These are phyloP conservation scores for Penicillium oxalicum DNA, from an alignment of 2,329 filamentous ascomycete genomes.

Conservation along the genomic window DNA sequence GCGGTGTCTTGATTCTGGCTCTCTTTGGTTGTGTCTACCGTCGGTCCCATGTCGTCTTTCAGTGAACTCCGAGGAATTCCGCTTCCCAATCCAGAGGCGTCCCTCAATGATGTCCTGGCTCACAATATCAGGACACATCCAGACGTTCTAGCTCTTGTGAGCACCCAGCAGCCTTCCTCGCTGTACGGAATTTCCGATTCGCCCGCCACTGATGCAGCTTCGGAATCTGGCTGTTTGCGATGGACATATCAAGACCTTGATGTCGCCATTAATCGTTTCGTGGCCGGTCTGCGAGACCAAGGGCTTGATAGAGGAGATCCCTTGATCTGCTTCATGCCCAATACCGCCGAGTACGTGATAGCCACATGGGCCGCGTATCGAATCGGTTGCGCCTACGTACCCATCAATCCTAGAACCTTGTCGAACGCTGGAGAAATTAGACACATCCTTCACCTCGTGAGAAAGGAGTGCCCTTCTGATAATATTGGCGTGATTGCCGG, in stretches of 20 bases:
- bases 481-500: not conserved
- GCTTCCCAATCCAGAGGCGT: not conserved
- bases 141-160: not conserved
- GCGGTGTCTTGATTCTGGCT: no score
- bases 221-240: not conserved
- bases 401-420: conserved; percentile 12
- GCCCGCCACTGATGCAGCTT: not conserved
- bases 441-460: not conserved
- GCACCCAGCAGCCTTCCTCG: not conserved
- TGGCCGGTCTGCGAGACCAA: not conserved
- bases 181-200: not conserved
- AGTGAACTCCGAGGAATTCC: not conserved
- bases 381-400: conserved; percentile 11
- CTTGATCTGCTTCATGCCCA: conserved; percentile 5
- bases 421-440: conserved; percentile 3
- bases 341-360: conserved; percentile 14
- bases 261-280: not conserved
- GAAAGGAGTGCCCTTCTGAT: not conserved
- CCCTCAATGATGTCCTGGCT: not conserved
- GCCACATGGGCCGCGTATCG: conserved; percentile 13
- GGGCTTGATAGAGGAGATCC: conserved; percentile 1
- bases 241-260: not conserved
- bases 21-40: no score
- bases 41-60: not conserved
- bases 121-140: not conserved